Evolutionary conservation across 2,329 filamentous ascomycete genomes (phyloP).

Genomic region (Pyricularia pennisetigena): DNA sequence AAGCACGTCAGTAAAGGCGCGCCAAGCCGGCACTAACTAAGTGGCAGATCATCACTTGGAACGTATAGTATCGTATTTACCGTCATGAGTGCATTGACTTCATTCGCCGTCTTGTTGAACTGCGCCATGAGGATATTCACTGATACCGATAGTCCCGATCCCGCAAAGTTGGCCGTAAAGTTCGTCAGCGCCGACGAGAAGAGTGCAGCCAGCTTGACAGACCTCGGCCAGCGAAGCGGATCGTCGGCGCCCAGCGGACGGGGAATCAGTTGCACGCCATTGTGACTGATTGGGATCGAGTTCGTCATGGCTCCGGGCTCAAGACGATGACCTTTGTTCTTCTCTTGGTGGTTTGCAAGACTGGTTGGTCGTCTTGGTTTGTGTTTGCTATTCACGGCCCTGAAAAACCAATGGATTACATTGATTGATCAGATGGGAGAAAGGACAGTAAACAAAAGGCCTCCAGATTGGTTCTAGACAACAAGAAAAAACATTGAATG

Average conservation of each 20-base stretch:
- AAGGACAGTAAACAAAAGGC: background rate
- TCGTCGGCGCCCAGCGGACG: slow-evolving; percentile 1
- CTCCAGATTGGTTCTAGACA: background rate
- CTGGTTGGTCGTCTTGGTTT: background rate
- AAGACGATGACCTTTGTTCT: background rate
- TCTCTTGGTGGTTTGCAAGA: background rate
- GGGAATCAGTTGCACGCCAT: background rate
- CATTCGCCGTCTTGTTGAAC: background rate
- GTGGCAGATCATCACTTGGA: background rate
- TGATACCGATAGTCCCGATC: slow-evolving; percentile 7
- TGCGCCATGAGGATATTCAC: background rate
- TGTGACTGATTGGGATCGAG: background rate
- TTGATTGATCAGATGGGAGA: background rate
- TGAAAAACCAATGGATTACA: background rate
- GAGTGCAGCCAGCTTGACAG: slow-evolving; percentile 6
- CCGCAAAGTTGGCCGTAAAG: slow-evolving; percentile 9
- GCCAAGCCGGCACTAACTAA: background rate
- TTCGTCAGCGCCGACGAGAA: slow-evolving; percentile 6
- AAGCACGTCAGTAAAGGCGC: background rate
- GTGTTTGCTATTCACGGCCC: background rate
- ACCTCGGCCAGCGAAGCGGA: slow-evolving; percentile 7
- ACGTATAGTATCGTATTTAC: background rate
- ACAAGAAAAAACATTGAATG: background rate
- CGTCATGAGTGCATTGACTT: background rate
- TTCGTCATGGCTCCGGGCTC: background rate